Percentiles rank a stretch among this genome's conserved stretches.
These are phyloP conservation scores for Eremomyces bilateralis DNA, from an alignment of 495 filamentous ascomycete genomes.

Conservation along the genomic window DNA sequence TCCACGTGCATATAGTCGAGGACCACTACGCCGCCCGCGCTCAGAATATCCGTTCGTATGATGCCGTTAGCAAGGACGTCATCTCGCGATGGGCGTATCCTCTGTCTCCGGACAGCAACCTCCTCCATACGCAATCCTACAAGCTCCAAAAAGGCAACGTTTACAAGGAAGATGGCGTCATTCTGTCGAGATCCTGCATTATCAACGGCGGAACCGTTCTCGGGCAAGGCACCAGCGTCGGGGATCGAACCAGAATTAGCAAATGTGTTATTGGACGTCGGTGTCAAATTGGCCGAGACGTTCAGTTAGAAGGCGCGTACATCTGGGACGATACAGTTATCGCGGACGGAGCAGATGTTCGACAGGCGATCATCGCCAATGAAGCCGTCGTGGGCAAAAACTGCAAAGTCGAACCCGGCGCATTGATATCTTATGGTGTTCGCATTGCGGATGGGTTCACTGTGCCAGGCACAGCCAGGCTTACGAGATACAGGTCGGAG, in stretches of 20 bases:
- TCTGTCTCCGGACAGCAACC: conserved; percentile 75
- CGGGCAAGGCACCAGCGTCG: conserved; percentile 54
- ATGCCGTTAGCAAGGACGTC: conserved; percentile 77
- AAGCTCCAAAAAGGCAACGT: conserved; percentile 37
- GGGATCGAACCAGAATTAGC: conserved; percentile 40
- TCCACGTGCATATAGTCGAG: conserved; percentile 71
- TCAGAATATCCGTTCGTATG: conserved; percentile 69
- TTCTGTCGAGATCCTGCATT: conserved; percentile 47
- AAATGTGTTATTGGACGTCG: conserved; percentile 61
- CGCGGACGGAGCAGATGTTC: conserved; percentile 45
- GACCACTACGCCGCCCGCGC: conserved; percentile 63
- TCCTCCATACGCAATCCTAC: conserved; percentile 56
- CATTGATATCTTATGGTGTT: conserved; percentile 62
- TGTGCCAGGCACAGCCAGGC: conserved; percentile 27
- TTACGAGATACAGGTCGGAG: conserved; percentile 24
- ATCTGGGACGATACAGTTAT: conserved; percentile 76
- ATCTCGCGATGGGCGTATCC: conserved; percentile 78
- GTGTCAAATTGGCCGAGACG: conserved; percentile 70
- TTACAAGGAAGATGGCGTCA: conserved; percentile 50
- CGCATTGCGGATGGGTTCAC: conserved; percentile 38
- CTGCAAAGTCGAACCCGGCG: conserved; percentile 44
- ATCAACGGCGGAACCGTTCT: conserved; percentile 46
- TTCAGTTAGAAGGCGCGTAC: conserved; percentile 56
- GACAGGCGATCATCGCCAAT: conserved; percentile 54
- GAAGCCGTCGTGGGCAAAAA: conserved; percentile 45